These are phyloP conservation scores for Hyphopichia pseudoburtonii DNA, from an alignment of 1,139 yeast genomes.

Conservation along the genomic window DNA sequence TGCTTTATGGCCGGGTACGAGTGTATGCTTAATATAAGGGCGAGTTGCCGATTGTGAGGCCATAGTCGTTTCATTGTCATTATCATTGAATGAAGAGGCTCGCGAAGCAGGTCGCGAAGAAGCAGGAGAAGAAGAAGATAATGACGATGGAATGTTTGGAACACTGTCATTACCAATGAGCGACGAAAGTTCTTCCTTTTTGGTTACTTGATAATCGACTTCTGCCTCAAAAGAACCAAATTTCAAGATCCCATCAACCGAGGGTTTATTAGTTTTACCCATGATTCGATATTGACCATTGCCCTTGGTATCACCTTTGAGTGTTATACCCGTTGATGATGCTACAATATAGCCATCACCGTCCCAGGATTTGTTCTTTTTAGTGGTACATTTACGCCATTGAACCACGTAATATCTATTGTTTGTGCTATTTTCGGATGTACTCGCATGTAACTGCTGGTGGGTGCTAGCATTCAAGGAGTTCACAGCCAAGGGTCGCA, in stretches of 20 bases:
- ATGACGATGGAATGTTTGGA: not conserved
- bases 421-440: too few species aligned
- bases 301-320: constrained; percentile 15
- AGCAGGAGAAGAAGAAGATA: too few species aligned
- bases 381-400: constrained; percentile 70
- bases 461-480: too few species aligned
- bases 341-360: constrained; percentile 71
- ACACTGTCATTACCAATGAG: not conserved
- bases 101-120: not conserved
- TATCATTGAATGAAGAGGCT: not conserved
- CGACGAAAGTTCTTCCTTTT: not conserved
- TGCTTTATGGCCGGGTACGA: not conserved
- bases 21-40: not conserved
- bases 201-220: constrained; percentile 18
- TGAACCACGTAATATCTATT: constrained; percentile 39
- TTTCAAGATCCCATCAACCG: constrained; percentile 12
- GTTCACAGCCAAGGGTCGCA: not conserved
- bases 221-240: constrained; percentile 31
- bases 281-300: constrained; percentile 15
- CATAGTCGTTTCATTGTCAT: not conserved
- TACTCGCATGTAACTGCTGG: too few species aligned
- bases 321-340: constrained; percentile 12
- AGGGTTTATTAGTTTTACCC: constrained; percentile 14
- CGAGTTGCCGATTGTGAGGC: not conserved
- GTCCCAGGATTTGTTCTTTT: constrained; percentile 92